Percentiles rank a stretch among this genome's conserved stretches.
phyloP scores from a whole-genome alignment of 2,329 filamentous ascomycete genomes.

The Diaporthe ilicicola region DNA sequence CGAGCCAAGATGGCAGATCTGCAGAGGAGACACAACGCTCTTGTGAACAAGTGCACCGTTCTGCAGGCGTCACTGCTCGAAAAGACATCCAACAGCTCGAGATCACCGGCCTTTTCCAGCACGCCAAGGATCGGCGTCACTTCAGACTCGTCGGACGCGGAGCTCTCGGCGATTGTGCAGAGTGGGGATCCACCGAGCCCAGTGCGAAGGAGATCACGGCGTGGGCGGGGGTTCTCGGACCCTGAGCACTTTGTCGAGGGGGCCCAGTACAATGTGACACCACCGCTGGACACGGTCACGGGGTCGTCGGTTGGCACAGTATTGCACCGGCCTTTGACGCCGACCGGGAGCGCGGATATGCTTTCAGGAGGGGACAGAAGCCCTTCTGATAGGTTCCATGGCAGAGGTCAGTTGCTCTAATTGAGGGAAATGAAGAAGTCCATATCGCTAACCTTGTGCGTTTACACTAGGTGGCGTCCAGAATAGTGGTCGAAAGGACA shows the following conservation, averaged over 20 bases:
- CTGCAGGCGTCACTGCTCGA: conserved; percentile 61
- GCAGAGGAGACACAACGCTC: conserved; percentile 58
- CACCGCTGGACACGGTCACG: conserved; percentile 46
- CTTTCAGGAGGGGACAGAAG: conserved; percentile 43
- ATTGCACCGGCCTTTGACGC: conserved; percentile 48
- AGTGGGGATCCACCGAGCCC: conserved; percentile 44
- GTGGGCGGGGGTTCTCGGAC: conserved; percentile 52
- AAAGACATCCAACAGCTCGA: conserved; percentile 48
- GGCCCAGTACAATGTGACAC: conserved; percentile 52
- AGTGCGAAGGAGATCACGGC: conserved; percentile 47
- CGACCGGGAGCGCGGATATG: conserved; percentile 40
- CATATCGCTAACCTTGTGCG: neutral
- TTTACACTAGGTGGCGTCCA: conserved; percentile 49
- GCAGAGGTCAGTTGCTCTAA: conserved; percentile 50
- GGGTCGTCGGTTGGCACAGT: conserved; percentile 37
- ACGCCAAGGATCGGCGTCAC: conserved; percentile 30
- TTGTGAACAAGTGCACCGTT: conserved; percentile 61
- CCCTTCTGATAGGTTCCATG: conserved; percentile 50
- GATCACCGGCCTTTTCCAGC: neutral
- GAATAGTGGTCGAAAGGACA: conserved; percentile 57
- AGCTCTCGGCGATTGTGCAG: conserved; percentile 45
- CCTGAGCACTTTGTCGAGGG: conserved; percentile 49
- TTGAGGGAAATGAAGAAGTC: conserved; percentile 52
- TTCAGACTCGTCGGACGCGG: conserved; percentile 44
- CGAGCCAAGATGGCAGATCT: conserved; percentile 62